These are phyloP conservation scores for Didymella arachidicola DNA, from an alignment of 2,329 filamentous ascomycete genomes.

Conservation along the genomic window DNA sequence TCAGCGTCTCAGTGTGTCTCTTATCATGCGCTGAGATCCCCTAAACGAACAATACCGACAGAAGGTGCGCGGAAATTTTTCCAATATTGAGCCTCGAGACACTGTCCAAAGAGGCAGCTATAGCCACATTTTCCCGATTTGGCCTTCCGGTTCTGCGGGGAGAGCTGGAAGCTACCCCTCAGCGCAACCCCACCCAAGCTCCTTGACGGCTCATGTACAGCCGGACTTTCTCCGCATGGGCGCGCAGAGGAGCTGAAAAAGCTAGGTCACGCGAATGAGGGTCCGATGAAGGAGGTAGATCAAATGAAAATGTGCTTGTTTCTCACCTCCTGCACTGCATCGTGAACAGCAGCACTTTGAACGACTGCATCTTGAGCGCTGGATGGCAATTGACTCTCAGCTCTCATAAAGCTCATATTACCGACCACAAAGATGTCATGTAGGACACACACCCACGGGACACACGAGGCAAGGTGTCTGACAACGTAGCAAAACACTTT, in stretches of 20 bases:
- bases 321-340: neutral
- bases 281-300: neutral
- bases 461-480: neutral
- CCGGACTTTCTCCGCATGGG: constrained; percentile 6
- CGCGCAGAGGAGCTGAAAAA: neutral
- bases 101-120: neutral
- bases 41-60: too few species aligned
- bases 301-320: constrained; percentile 1
- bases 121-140: constrained; percentile 1
- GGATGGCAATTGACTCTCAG: neutral
- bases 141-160: constrained; percentile 7
- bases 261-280: neutral
- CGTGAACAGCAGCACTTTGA: neutral
- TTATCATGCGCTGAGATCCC: too few species aligned
- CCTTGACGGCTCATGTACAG: neutral
- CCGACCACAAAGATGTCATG: constrained; percentile 10
- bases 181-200: constrained; percentile 10
- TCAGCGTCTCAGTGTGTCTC: too few species aligned
- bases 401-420: neutral
- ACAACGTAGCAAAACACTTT: constrained; percentile 74
- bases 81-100: too few species aligned
- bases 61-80: too few species aligned
- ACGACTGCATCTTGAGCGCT: neutral
- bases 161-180: constrained; percentile 13
- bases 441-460: neutral